These are phyloP conservation scores for Aegilops umbellulata DNA, from an alignment of 176 grass and related monocot genomes.

Conservation along the genomic window DNA sequence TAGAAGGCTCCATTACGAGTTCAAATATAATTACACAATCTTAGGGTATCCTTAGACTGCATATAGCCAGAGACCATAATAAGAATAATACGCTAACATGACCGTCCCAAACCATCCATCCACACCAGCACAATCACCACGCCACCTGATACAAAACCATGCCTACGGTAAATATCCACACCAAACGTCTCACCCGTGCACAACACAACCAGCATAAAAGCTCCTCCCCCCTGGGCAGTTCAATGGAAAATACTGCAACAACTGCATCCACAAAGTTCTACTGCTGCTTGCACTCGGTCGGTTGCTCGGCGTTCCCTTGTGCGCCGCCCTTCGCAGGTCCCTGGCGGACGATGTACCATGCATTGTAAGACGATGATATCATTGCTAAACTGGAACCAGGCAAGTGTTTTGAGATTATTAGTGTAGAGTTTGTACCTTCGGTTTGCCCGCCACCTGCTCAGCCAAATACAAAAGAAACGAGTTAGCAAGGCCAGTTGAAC, in stretches of 20 bases:
- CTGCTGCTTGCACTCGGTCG: slow-evolving; percentile 94
- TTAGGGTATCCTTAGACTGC: slow-evolving; percentile 27
- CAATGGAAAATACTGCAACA: slow-evolving; percentile 24
- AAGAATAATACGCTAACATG: slow-evolving; percentile 23
- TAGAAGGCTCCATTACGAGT: not conserved
- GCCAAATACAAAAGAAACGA: not conserved
- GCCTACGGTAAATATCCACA: not conserved
- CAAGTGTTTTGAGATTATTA: not conserved
- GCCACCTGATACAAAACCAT: not conserved
- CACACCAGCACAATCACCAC: not conserved
- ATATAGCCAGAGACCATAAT: slow-evolving; percentile 5
- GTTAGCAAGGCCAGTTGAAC: slow-evolving; percentile 5
- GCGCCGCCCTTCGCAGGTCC: slow-evolving; percentile 39
- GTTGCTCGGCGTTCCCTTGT: slow-evolving; percentile 60
- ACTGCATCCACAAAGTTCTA: slow-evolving; percentile 33
- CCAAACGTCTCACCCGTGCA: not conserved
- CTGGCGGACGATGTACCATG: slow-evolving; percentile 9
- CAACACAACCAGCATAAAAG: not conserved
- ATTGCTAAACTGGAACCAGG: not conserved
- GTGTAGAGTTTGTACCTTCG: slow-evolving; percentile 18
- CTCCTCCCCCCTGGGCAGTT: slow-evolving; percentile 17
- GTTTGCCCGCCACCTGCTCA: slow-evolving; percentile 21
- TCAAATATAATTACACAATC: slow-evolving; percentile 43
- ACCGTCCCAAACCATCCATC: not conserved
- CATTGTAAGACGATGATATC: not conserved